Evolutionary conservation across 768 basidiomycete species (phyloP), one percentile per base, ranked within the genome.

Genomic region (Termitomyces sp.): DNA sequence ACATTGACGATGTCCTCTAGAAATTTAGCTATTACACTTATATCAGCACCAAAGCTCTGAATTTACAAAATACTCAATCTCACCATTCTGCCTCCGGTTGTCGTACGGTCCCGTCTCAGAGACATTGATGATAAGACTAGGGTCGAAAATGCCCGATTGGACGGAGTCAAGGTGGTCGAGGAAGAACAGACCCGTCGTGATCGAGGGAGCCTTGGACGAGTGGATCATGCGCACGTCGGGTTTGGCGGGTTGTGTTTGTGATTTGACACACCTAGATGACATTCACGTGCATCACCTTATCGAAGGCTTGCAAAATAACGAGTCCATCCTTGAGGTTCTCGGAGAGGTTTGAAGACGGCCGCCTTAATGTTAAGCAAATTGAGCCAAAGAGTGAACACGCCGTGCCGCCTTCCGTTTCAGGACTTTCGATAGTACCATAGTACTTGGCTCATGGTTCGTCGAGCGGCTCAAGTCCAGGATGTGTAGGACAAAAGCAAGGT

Each of bases 341-440:
- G 68, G 97, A 98, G 60, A 99, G 74, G 75, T 98, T n/a, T 95
- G 80, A 91, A 94, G 18, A 99, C 95, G 46, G 86, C 88, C 0
- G 97, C 97, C 55, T 99, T 95, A 58, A 98, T 96, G 60, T 92
- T 93, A 50, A 99, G 82, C 13, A 92, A 94, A 77, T 99, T 99
- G 60, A 99, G 80, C 97, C 97, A 99, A 20, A 99, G 84, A 0
- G 90, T 99, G 70, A 99, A 99, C 32, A 95, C 97, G 37, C n/a
- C 96, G 86, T 5, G 97, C 97, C 97, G 59, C 97, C 97, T 71
- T 99, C 97, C 0, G 96, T 97, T 60, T 99, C 97, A 65, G 98
- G 98, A 74, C 98, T 96, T 66, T 98, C 96, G 34, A 99, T 82
- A 0, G 77, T 83, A 24, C 91, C 90, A 59, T 92, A 92, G 63